Evolutionary conservation across 2,329 filamentous ascomycete species (phyloP).

Genomic region (Colletotrichum horii): DNA sequence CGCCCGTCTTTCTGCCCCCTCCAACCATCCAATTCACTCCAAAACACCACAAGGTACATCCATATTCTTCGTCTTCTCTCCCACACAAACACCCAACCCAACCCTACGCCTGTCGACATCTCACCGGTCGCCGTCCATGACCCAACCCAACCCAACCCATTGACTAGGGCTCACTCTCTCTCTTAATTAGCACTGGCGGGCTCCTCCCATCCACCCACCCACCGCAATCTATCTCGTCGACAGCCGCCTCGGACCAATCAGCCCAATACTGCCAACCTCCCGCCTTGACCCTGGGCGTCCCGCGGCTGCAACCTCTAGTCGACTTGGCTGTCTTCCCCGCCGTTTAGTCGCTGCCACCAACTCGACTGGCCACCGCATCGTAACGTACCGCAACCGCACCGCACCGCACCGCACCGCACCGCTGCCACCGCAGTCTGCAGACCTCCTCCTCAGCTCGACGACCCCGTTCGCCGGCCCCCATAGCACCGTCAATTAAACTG

Average conservation of each 20-base stretch:
- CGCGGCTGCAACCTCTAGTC: slow-evolving; percentile 14
- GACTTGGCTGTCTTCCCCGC: slow-evolving; percentile 5
- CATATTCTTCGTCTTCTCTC: not conserved
- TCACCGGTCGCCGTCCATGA: not conserved
- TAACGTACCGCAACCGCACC: not conserved
- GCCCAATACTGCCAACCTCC: slow-evolving; percentile 15
- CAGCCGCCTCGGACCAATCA: slow-evolving; percentile 1
- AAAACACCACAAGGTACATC: not conserved
- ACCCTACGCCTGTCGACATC: not conserved
- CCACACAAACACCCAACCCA: not conserved
- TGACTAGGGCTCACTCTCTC: slow-evolving; percentile 9
- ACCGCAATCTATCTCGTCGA: slow-evolving; percentile 20
- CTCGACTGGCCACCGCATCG: not conserved
- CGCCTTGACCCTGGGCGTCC: slow-evolving; percentile 16
- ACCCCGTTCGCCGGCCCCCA: not conserved
- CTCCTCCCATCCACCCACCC: slow-evolving; percentile 12
- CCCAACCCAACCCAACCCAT: not conserved
- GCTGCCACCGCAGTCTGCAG: not conserved
- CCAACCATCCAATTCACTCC: not conserved
- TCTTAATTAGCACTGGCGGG: slow-evolving; percentile 8
- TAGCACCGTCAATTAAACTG: not conserved
- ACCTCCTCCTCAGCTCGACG: not conserved
- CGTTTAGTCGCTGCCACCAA: not conserved
- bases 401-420: not conserved
- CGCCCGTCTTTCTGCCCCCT: not conserved